Percentiles rank a stretch among this genome's conserved stretches.
These are phyloP conservation scores for Penicillium argentinense DNA, from an alignment of 495 filamentous ascomycete genomes.

Conservation along the genomic window DNA sequence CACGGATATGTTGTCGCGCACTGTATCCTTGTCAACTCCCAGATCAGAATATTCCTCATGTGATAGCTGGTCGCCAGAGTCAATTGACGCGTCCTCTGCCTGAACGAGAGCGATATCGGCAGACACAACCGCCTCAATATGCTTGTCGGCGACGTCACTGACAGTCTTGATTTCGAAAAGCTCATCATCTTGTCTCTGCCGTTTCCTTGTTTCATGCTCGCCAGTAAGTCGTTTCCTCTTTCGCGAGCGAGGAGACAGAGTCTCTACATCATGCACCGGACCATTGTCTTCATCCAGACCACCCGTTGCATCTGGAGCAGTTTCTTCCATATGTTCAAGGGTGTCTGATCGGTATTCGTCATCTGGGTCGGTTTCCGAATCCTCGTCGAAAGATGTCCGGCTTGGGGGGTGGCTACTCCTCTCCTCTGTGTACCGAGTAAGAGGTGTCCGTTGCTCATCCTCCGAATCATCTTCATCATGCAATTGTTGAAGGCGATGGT, in stretches of 20 bases:
- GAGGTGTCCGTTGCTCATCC: constrained; percentile 56
- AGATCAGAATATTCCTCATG: constrained; percentile 3
- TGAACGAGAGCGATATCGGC: constrained; percentile 3
- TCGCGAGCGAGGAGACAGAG: constrained; percentile 49
- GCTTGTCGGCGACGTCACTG: constrained; percentile 8
- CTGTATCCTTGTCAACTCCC: background rate
- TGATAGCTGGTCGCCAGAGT: constrained; percentile 4
- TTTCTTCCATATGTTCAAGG: constrained; percentile 14
- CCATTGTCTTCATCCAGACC: constrained; percentile 9
- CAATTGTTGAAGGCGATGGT: constrained; percentile 56
- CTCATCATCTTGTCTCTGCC: constrained; percentile 74
- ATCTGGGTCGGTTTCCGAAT: constrained; percentile 61
- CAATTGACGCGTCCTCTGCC: background rate
- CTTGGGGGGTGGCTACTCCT: constrained; percentile 79
- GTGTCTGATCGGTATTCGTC: constrained; percentile 51
- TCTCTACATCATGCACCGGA: constrained; percentile 5
- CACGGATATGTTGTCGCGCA: constrained; percentile 30
- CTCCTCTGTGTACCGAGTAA: constrained; percentile 74
- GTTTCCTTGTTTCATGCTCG: constrained; percentile 63
- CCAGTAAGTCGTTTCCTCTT: constrained; percentile 70
- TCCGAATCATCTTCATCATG: constrained; percentile 63
- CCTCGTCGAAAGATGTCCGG: constrained; percentile 67
- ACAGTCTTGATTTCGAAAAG: constrained; percentile 57
- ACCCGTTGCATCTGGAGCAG: background rate
- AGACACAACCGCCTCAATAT: background rate